Evolutionary conservation across 2,329 filamentous ascomycete genomes (phyloP).

Genomic region (Stagonosporopsis rhizophila): DNA sequence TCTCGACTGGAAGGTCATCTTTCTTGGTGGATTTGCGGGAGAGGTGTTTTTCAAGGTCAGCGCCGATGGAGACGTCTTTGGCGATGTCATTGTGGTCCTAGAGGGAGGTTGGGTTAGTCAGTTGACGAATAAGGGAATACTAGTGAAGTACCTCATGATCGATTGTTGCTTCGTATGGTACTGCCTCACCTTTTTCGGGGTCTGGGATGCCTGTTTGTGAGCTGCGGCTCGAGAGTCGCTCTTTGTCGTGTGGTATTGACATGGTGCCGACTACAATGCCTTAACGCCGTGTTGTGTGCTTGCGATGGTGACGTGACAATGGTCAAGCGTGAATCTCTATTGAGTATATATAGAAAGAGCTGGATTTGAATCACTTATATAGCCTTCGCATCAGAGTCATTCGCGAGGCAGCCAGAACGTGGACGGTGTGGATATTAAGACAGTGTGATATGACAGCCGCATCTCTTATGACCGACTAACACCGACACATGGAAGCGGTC

Average conservation of each 20-base stretch:
- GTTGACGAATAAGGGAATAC: not conserved
- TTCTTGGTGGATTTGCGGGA: slow-evolving; percentile 41
- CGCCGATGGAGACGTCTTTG: slow-evolving; percentile 27
- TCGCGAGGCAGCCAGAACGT: not conserved
- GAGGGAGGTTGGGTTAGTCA: not conserved
- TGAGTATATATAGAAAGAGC: not conserved
- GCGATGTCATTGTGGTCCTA: slow-evolving; percentile 9
- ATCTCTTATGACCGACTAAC: slow-evolving; percentile 15
- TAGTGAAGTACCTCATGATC: not conserved
- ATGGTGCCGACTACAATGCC: slow-evolving; percentile 19
- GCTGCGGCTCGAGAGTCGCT: slow-evolving; percentile 31
- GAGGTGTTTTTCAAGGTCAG: slow-evolving; percentile 41
- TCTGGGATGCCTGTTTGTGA: slow-evolving; percentile 29
- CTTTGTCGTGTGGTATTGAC: slow-evolving; percentile 26
- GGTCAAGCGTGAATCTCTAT: not conserved
- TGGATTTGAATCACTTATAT: not conserved
- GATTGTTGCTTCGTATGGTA: slow-evolving; percentile 2
- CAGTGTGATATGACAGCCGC: not conserved
- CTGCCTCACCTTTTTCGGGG: slow-evolving; percentile 26
- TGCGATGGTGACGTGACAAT: not conserved
- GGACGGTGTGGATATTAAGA: not conserved
- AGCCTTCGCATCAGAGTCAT: slow-evolving; percentile 1
- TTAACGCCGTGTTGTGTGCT: not conserved
- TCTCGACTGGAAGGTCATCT: slow-evolving; percentile 35
- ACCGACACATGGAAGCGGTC: slow-evolving; percentile 1